phyloP scores from a whole-genome alignment of 306 rosid species.

The Lathyrus aphaca region DNA sequence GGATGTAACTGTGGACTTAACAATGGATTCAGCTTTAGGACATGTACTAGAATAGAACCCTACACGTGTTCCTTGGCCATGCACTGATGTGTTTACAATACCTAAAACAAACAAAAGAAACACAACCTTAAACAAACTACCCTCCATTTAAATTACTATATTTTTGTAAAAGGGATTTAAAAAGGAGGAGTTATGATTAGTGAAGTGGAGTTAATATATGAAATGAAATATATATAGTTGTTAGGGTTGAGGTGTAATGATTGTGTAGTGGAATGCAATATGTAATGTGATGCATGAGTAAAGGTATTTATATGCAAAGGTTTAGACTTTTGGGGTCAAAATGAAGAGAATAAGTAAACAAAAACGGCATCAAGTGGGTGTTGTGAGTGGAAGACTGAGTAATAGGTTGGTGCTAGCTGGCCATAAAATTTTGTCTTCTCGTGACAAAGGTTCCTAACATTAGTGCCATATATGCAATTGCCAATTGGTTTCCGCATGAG shows the following conservation, averaged over 20 bases:
- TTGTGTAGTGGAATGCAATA: neutral
- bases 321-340: neutral
- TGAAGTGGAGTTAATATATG: no score
- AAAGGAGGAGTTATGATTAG: no score
- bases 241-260: neutral
- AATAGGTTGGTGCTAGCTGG: no score
- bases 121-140: neutral
- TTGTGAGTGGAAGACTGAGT: no score
- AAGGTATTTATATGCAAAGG: neutral
- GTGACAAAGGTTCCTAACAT: no score
- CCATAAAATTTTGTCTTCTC: no score
- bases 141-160: slow-evolving; percentile 4
- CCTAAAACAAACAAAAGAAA: slow-evolving; percentile 26
- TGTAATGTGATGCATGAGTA: neutral
- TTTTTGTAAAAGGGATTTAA: neutral
- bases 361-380: neutral
- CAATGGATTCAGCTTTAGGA: slow-evolving; percentile 52
- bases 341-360: neutral
- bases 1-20: slow-evolving; percentile 42
- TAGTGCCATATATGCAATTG: no score
- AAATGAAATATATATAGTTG: neutral
- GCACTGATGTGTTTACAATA: neutral
- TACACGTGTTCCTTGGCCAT: slow-evolving; percentile 43
- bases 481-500: no score
- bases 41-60: slow-evolving; percentile 48